Conservation (phyloP, 176 grass and related monocot species). For the Oryza officinalis region DNA sequence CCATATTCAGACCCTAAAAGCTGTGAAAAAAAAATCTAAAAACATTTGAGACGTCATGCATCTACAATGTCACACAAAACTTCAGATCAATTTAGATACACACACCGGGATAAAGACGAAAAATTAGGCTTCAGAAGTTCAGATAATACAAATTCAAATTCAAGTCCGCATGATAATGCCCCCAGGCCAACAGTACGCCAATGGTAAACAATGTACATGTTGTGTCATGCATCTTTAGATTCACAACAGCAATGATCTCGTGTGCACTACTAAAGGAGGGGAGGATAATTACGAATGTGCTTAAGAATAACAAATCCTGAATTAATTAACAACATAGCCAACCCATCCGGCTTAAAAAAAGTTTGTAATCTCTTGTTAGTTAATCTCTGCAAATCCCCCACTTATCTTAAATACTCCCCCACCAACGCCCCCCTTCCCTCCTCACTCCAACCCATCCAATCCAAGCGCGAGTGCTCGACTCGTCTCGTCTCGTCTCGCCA, state of each 20-base stretch:
- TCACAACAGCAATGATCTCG: constrained; percentile 37
- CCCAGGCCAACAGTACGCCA: neutral
- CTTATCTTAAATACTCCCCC: constrained; percentile 60
- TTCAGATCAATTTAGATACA: neutral
- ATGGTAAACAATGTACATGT: neutral
- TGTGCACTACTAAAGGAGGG: constrained; percentile 17
- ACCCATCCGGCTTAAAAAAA: constrained; percentile 32
- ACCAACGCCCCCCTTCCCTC: constrained; percentile 10
- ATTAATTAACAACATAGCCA: constrained; percentile 11
- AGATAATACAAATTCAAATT: neutral
- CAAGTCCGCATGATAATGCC: neutral
- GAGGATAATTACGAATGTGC: constrained; percentile 34
- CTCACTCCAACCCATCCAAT: constrained; percentile 9
- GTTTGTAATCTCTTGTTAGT: neutral
- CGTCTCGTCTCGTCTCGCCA: neutral
- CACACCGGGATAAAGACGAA: neutral
- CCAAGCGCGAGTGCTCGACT: neutral
- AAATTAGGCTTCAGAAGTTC: neutral
- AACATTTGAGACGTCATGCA: neutral
- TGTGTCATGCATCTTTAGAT: neutral
- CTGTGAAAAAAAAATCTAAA: neutral
- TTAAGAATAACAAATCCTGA: constrained; percentile 30
- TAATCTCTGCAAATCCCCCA: constrained; percentile 49
- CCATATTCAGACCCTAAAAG: neutral
- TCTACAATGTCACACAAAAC: neutral